phyloP scores from a whole-genome alignment of 306 rosid genomes.

The Arachis hypogaea region DNA sequence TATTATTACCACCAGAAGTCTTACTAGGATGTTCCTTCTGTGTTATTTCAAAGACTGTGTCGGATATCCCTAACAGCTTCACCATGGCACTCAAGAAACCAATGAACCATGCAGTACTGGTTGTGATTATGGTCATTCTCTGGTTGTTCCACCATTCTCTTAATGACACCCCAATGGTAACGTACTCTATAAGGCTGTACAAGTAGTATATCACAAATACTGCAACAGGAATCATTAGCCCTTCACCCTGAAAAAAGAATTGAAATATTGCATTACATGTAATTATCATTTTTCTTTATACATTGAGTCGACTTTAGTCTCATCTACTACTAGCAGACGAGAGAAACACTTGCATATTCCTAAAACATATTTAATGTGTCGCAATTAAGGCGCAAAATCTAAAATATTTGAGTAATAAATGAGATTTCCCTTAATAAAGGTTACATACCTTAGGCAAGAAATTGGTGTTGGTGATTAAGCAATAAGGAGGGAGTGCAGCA shows the following conservation, averaged over 20 bases:
- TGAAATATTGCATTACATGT: not conserved
- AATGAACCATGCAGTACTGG: slow-evolving; percentile 52
- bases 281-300: no score
- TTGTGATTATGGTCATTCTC: slow-evolving; percentile 56
- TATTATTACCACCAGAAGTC: not conserved
- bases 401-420: no score
- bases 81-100: slow-evolving; percentile 51
- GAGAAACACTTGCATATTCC: no score
- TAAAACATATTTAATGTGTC: no score
- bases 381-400: no score
- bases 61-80: slow-evolving; percentile 56
- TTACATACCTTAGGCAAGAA: slow-evolving; percentile 81
- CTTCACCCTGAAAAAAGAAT: slow-evolving; percentile 41
- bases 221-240: slow-evolving; percentile 44
- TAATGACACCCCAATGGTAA: slow-evolving; percentile 48
- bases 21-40: slow-evolving; percentile 47
- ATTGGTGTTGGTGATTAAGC: slow-evolving; percentile 64
- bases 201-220: slow-evolving; percentile 42
- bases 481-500: slow-evolving; percentile 56
- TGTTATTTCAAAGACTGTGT: slow-evolving; percentile 67
- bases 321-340: no score
- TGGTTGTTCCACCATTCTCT: slow-evolving; percentile 82
- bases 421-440: no score
- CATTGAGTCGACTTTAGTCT: no score
- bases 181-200: slow-evolving; percentile 45